Evolutionary conservation across 2,329 filamentous ascomycete species (phyloP).

Genomic region (Aspergillus fijiensis): DNA sequence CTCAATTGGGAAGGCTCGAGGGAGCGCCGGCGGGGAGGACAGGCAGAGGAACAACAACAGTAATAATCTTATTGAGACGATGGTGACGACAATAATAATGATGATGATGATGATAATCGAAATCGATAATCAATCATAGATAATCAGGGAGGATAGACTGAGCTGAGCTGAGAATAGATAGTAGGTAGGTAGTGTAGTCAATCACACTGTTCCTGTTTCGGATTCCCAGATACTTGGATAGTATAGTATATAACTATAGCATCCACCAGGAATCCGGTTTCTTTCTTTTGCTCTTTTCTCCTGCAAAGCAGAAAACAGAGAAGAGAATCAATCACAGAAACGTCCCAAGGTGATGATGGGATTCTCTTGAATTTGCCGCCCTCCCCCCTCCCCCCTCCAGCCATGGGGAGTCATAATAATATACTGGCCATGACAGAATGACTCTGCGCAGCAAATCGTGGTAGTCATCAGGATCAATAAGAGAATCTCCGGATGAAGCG

Average conservation of each 20-base stretch:
- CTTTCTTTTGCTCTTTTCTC: too few relatives aligned
- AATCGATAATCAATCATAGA: not conserved
- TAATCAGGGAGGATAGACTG: too few relatives aligned
- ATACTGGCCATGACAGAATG: not conserved
- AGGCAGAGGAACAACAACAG: too few relatives aligned
- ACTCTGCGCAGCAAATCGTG: not conserved
- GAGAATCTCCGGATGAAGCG: constrained; percentile 15
- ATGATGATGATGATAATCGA: not conserved
- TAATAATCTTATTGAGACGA: not conserved
- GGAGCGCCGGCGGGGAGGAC: not conserved
- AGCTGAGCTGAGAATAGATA: too few relatives aligned
- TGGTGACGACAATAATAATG: not conserved
- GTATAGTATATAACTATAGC: too few relatives aligned
- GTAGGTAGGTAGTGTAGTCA: too few relatives aligned
- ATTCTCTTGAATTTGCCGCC: not conserved
- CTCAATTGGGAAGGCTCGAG: not conserved
- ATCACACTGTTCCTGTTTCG: too few relatives aligned
- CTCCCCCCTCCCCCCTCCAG: not conserved
- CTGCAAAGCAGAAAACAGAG: too few relatives aligned
- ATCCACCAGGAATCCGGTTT: too few relatives aligned
- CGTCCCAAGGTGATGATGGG: too few relatives aligned
- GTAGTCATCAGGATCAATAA: constrained; percentile 22
- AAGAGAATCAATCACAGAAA: too few relatives aligned
- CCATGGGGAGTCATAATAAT: not conserved
- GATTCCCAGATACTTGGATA: too few relatives aligned